A percentile compares a stretch with the other conserved stretches of the same genome.
Evolutionary conservation across 2,329 filamentous ascomycete genomes (phyloP).

Genomic region (Alternaria brassicae): DNA sequence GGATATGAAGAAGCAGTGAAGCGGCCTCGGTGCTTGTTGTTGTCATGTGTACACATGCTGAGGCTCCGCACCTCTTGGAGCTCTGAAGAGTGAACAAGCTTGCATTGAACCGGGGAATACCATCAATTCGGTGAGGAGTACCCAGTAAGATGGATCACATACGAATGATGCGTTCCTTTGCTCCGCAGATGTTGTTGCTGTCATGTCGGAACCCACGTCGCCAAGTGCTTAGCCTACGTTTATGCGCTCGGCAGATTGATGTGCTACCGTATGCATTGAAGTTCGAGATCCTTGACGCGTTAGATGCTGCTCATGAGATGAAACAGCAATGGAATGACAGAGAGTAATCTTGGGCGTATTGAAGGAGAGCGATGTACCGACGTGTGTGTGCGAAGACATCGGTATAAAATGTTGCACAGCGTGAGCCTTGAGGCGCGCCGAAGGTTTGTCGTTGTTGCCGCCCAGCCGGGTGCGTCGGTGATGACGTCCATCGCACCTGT

Average conservation of each 20-base stretch:
- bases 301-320: not conserved
- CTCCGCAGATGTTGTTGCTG: conserved; percentile 2
- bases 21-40: not conserved
- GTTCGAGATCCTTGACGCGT: not conserved
- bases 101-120: not conserved
- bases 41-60: not conserved
- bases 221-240: conserved; percentile 12
- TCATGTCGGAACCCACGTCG: conserved; percentile 5
- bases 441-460: not conserved
- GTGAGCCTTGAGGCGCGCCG: not conserved
- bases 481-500: not conserved
- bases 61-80: not conserved
- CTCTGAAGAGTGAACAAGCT: not conserved
- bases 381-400: not conserved
- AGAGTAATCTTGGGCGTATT: not conserved
- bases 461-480: conserved; percentile 11
- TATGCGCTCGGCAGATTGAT: conserved; percentile 1
- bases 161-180: not conserved
- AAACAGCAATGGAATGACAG: not conserved
- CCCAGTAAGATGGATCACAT: not conserved
- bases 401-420: not conserved
- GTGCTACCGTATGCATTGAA: not conserved
- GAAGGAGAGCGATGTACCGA: not conserved
- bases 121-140: not conserved
- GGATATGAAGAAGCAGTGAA: not conserved